phyloP scores from a whole-genome alignment of 345 rosid species.

The Hibiscus trionum region DNA sequence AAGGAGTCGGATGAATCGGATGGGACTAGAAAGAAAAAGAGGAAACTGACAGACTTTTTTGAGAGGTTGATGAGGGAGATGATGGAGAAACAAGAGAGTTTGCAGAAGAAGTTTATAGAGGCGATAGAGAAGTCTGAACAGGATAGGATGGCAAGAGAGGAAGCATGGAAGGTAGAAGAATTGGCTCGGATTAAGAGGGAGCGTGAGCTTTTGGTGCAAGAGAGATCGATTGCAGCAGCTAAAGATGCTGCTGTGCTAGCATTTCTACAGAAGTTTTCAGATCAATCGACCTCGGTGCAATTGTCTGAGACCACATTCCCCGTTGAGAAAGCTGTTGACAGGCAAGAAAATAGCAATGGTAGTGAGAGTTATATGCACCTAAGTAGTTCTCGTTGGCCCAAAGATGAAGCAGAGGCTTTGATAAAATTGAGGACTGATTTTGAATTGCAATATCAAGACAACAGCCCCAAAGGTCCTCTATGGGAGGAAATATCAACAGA shows the following conservation, averaged over 20 bases:
- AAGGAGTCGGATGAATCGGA: constrained; percentile 25
- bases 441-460: constrained; percentile 53
- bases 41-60: constrained; percentile 48
- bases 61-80: constrained; percentile 52
- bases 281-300: constrained; percentile 22
- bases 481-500: constrained; percentile 82
- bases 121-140: constrained; percentile 53
- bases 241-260: constrained; percentile 73
- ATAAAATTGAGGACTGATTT: constrained; percentile 51
- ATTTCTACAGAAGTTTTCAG: constrained; percentile 67
- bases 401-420: constrained; percentile 65
- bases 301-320: constrained; percentile 14
- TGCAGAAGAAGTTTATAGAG: constrained; percentile 64
- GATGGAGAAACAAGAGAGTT: constrained; percentile 62
- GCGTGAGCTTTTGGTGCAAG: constrained; percentile 53
- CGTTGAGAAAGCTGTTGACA: constrained; percentile 11
- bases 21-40: constrained; percentile 40
- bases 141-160: constrained; percentile 62
- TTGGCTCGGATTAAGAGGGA: constrained; percentile 50
- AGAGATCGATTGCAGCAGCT: constrained; percentile 61
- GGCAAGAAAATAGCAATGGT: constrained; percentile 24
- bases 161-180: constrained; percentile 66
- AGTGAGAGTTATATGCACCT: constrained; percentile 22
- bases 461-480: constrained; percentile 64
- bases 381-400: constrained; percentile 83